Evolutionary conservation across 2,329 filamentous ascomycete species (phyloP).

Genomic region (Rutstroemia sp.): DNA sequence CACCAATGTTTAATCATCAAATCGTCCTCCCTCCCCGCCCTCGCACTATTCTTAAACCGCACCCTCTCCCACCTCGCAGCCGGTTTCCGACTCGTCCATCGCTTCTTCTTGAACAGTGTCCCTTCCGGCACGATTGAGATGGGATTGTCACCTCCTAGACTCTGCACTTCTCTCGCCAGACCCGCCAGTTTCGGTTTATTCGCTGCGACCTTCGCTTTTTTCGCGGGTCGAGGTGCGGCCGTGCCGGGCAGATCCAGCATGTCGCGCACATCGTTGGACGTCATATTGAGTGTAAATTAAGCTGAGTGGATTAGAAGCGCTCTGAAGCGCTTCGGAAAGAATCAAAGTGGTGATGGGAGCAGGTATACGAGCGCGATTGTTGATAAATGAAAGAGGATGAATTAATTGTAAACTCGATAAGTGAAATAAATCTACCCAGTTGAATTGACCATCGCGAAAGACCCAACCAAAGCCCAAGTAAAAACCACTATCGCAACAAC

Average conservation of each 20-base stretch:
- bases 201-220: slow-evolving; percentile 65
- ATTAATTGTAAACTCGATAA: not conserved
- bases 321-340: not conserved
- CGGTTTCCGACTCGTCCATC: slow-evolving; percentile 47
- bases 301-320: not conserved
- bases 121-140: slow-evolving; percentile 59
- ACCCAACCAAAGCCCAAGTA: not conserved
- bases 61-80: slow-evolving; percentile 58
- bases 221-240: slow-evolving; percentile 48
- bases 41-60: slow-evolving; percentile 71
- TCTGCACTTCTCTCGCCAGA: slow-evolving; percentile 58
- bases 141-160: slow-evolving; percentile 56
- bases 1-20: slow-evolving; percentile 77
- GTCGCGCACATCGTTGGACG: slow-evolving; percentile 76
- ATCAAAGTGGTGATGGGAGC: not conserved
- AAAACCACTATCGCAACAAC: not conserved
- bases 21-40: slow-evolving; percentile 35
- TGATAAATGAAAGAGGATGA: not conserved
- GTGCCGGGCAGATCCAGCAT: slow-evolving; percentile 71
- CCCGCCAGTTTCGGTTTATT: slow-evolving; percentile 55
- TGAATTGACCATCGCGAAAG: not conserved
- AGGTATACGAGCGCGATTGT: not conserved
- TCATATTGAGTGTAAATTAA: slow-evolving; percentile 40
- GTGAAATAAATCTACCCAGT: not conserved
- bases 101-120: slow-evolving; percentile 51